Evolutionary conservation across 495 filamentous ascomycete genomes (phyloP).

Genomic region (Talaromyces nanjingensis): DNA sequence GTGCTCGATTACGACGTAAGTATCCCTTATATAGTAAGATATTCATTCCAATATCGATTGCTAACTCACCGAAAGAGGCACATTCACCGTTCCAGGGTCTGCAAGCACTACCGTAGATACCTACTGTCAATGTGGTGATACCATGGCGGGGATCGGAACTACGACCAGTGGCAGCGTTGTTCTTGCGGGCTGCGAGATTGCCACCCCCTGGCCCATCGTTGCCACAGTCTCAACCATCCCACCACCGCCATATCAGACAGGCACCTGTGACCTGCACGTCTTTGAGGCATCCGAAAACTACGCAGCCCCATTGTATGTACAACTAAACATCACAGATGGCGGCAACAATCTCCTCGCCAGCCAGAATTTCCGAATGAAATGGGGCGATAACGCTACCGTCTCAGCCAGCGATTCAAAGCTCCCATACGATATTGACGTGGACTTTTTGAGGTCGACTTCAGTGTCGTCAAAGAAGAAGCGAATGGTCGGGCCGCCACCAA

Average conservation of each 20-base stretch:
- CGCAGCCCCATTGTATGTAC: not conserved
- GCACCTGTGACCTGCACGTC: not conserved
- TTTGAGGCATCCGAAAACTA: constrained; percentile 5
- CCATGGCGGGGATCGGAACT: not conserved
- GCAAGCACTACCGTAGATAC: not conserved
- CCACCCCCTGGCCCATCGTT: not conserved
- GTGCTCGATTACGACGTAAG: not conserved
- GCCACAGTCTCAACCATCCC: constrained; percentile 4
- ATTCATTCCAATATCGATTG: not conserved
- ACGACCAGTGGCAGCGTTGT: constrained; percentile 1
- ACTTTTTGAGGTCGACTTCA: not conserved
- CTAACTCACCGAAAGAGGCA: not conserved
- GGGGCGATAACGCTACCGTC: not conserved
- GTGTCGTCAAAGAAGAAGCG: not conserved
- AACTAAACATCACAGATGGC: not conserved
- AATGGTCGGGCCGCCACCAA: not conserved
- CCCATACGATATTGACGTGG: constrained; percentile 1
- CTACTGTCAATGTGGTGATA: constrained; percentile 4
- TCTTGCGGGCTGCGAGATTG: constrained; percentile 1
- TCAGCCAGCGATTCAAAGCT: not conserved
- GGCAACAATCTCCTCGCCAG: not conserved
- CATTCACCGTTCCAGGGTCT: not conserved
- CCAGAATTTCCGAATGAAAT: not conserved
- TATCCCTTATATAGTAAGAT: not conserved
- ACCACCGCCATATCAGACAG: constrained; percentile 2